Conservation (phyloP, 2,329 filamentous ascomycete genomes). For the Neofusicoccum umdonicola region DNA sequence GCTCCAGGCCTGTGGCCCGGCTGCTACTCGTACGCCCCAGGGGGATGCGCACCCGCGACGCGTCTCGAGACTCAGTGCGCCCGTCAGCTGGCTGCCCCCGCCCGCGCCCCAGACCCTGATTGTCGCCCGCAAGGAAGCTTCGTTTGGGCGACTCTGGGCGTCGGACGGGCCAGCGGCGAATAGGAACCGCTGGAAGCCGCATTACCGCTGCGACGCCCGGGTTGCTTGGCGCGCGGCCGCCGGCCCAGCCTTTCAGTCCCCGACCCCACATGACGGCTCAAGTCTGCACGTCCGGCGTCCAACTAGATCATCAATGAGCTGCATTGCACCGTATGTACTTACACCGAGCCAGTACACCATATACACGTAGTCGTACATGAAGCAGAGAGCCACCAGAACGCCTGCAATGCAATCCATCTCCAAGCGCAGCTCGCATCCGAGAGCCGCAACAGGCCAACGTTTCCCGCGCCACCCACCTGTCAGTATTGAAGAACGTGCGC, state of each 20-base stretch:
- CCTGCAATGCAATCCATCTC: not conserved
- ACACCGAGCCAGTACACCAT: not conserved
- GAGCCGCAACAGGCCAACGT: not conserved
- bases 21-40: not conserved
- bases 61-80: not conserved
- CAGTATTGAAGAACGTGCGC: constrained; percentile 12
- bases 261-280: not conserved
- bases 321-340: constrained; percentile 1
- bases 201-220: not conserved
- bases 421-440: not conserved
- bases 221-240: not conserved
- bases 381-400: constrained; percentile 9
- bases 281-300: not conserved
- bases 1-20: not conserved
- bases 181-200: not conserved
- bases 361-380: constrained; percentile 11
- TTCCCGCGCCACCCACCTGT: not conserved
- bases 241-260: not conserved
- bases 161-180: not conserved
- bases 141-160: not conserved
- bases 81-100: not conserved
- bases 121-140: not conserved
- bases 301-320: not conserved
- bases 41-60: not conserved
- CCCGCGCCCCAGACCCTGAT: constrained; percentile 1